Evolutionary conservation across 108 stramenopile species (phyloP), one percentile per base, ranked within the genome.

Genomic region (Hondaea fermentalgiana): DNA sequence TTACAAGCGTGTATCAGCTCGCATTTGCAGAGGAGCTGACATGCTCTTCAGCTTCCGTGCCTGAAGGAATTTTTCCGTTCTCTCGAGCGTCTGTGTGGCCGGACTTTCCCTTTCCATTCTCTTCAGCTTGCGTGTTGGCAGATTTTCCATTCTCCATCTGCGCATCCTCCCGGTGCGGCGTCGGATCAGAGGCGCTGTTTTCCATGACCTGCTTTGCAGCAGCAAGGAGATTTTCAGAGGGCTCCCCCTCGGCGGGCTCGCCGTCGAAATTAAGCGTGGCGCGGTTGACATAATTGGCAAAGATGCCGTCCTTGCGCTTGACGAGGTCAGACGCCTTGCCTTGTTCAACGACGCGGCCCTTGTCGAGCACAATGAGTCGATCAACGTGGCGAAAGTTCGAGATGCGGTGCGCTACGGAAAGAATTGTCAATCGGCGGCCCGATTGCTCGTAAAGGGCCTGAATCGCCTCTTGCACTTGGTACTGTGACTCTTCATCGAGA

Each of bases 381-480:
- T 83, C 76, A 2, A 83, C 76, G 51, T 83, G 76, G 5, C 76
- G 45, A 83, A 83, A 83, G 28, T 83, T 83, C 6, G 76, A 83
- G 25, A 83, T 47, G 16, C 76, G 76, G 4, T 83, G 76, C 45
- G 76, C 76, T 12, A 83, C 51, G 6, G 76, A 53, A 45, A 83
- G 45, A 53, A 83, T 83, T 12, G 76, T 53, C 10, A 83, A 23
- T 8, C 76, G 45, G n/a, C 51, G 45, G 23, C 76, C 76, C 6
- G 76, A 83, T 17, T 47, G 49, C 76, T 83, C 76, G 76, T 83
- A 83, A 23, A 83, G 76, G 17, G 76, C 76, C 76, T 83, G 76
- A 45, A 93, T 87, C 17, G 91, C 90, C 57, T 76, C 43, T 51
- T 93, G 92, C 28, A 93, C 92, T 21, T 93, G 89, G 89, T 92